Conservation (phyloP, 2,329 filamentous ascomycete species). For the Elsinoe perseae region DNA sequence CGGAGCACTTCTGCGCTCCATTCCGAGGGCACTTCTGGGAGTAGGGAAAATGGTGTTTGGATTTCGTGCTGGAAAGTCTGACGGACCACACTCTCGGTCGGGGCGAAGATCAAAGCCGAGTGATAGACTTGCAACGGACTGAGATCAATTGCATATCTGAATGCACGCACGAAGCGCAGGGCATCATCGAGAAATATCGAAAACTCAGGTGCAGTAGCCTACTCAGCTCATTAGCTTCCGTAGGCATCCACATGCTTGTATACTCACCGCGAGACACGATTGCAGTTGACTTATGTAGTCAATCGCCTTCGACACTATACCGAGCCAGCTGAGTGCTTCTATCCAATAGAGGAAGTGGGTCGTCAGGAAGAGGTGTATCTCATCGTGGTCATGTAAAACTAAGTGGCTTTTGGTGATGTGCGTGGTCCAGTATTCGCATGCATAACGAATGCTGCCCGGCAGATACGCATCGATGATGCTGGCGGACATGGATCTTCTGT, state of each 20-base stretch:
- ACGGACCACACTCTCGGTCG: slow-evolving; percentile 24
- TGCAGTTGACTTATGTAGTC: background rate
- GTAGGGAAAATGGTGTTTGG: too few relatives aligned
- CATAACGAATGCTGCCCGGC: background rate
- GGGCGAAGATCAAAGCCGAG: slow-evolving; percentile 30
- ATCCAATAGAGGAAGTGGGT: background rate
- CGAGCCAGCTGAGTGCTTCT: slow-evolving; percentile 5
- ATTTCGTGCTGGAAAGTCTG: slow-evolving; percentile 20
- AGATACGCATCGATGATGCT: background rate
- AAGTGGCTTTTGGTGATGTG: background rate
- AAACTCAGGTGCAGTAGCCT: background rate
- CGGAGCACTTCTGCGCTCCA: too few relatives aligned
- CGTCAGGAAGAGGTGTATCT: background rate
- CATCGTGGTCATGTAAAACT: background rate
- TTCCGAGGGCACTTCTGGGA: too few relatives aligned
- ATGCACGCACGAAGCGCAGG: slow-evolving; percentile 27
- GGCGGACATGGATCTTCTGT: too few relatives aligned
- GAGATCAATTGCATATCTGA: slow-evolving; percentile 24
- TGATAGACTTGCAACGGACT: slow-evolving; percentile 33
- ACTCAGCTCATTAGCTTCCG: background rate
- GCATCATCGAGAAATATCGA: slow-evolving; percentile 26
- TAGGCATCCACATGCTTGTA: background rate
- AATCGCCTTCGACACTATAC: background rate
- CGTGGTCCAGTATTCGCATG: background rate
- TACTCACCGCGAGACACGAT: background rate